Evolutionary conservation across 768 basidiomycete species (phyloP).

Genomic region (Russula foetens): DNA sequence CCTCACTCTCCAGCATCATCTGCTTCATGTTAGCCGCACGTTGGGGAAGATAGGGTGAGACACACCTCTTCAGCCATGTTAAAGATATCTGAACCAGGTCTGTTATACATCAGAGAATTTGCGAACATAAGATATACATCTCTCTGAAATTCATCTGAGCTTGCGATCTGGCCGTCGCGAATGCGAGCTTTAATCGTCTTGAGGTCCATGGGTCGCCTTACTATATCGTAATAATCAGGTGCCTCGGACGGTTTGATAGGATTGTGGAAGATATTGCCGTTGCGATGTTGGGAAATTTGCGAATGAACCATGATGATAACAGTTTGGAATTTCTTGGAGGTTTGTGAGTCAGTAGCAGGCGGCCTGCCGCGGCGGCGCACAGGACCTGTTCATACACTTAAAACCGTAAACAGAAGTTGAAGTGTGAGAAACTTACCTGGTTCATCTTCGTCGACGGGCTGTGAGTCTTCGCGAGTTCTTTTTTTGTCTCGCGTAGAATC

Average conservation of each 20-base stretch:
- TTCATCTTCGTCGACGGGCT: slow-evolving; percentile 60
- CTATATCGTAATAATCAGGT: slow-evolving; percentile 85
- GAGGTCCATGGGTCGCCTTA: slow-evolving; percentile 92
- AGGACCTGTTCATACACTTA: slow-evolving; percentile 4
- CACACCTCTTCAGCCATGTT: slow-evolving; percentile 88
- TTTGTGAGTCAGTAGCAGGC: slow-evolving; percentile 22
- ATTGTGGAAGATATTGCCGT: slow-evolving; percentile 85
- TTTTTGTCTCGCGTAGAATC: slow-evolving; percentile 46
- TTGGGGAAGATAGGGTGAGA: background rate
- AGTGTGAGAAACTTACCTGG: slow-evolving; percentile 22
- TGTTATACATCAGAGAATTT: slow-evolving; percentile 96
- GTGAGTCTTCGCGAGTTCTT: slow-evolving; percentile 57
- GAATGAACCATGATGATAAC: slow-evolving; percentile 76
- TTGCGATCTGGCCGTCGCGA: slow-evolving; percentile 74
- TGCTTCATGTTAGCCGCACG: slow-evolving; percentile 22
- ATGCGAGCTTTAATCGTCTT: slow-evolving; percentile 86
- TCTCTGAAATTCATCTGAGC: slow-evolving; percentile 80
- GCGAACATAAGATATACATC: slow-evolving; percentile 93
- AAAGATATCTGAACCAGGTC: slow-evolving; percentile 77
- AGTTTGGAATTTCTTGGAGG: slow-evolving; percentile 68
- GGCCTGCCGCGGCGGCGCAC: slow-evolving; percentile 23
- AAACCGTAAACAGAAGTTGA: background rate
- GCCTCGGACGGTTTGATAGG: slow-evolving; percentile 86
- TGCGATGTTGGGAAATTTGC: slow-evolving; percentile 76
- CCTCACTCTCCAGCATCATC: slow-evolving; percentile 75